phyloP scores from a whole-genome alignment of 352 stramenopile genomes.

The Phytophthora sojae region DNA sequence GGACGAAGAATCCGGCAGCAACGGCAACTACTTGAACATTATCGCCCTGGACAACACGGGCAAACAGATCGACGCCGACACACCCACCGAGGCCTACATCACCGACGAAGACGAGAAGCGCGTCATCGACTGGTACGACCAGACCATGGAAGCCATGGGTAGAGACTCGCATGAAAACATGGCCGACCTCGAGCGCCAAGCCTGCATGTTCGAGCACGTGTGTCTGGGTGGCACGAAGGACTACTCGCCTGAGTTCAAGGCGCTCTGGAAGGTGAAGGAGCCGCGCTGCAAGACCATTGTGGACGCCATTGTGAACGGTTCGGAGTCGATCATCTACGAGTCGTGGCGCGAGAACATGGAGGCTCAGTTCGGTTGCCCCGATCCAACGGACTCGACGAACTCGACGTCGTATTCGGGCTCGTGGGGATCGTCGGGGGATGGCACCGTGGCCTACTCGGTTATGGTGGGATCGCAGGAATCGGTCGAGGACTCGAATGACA shows the following conservation, averaged over 20 bases:
- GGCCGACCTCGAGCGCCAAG: slow-evolving; percentile 62
- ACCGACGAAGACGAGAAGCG: slow-evolving; percentile 43
- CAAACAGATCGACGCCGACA: slow-evolving; percentile 6
- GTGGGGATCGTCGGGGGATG: not conserved
- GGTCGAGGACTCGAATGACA: slow-evolving; percentile 29
- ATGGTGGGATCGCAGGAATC: not conserved
- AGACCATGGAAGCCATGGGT: slow-evolving; percentile 43
- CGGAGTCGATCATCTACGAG: slow-evolving; percentile 37
- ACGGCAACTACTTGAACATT: slow-evolving; percentile 22
- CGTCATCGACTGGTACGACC: slow-evolving; percentile 58
- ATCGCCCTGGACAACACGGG: slow-evolving; percentile 27
- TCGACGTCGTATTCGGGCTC: slow-evolving; percentile 10
- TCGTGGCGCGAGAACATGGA: slow-evolving; percentile 53
- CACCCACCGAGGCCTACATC: slow-evolving; percentile 28
- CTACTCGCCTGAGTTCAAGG: slow-evolving; percentile 60
- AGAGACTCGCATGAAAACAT: slow-evolving; percentile 45
- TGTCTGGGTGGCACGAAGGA: slow-evolving; percentile 59
- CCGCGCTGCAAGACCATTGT: slow-evolving; percentile 61
- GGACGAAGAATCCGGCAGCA: slow-evolving; percentile 27
- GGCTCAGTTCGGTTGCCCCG: slow-evolving; percentile 48
- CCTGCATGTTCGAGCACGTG: slow-evolving; percentile 62
- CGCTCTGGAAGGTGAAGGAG: slow-evolving; percentile 44
- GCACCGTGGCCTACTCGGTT: not conserved
- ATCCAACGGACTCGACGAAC: slow-evolving; percentile 29
- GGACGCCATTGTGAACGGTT: slow-evolving; percentile 45